Base-by-base conservation (phyloP, 495 filamentous ascomycete species). In the Penicillium bovifimosum region DNA sequence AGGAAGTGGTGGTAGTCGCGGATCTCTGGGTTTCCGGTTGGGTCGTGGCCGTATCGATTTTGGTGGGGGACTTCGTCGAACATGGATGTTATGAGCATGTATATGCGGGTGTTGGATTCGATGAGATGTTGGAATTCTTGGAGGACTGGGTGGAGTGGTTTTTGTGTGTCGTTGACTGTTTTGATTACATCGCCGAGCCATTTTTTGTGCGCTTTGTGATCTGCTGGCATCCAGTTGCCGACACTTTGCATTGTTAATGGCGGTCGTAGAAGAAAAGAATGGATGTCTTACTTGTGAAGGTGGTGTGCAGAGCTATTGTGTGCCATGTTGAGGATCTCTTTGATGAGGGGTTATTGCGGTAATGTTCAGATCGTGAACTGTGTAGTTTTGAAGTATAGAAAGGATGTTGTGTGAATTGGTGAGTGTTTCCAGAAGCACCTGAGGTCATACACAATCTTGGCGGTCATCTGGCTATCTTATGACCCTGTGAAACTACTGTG, bases 1-100 rank as follows among this genome's bases (percentile, higher is more conserved):
- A 90, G 68, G 80, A 90, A 83, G 60, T 86, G 82, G 5, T 68
- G 24, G 52, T 83, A 87, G 58, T 84, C 77, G 5, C 80, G 75
- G 44, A 88, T 81, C 62, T 86, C 80, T 10, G 66, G 70, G 41
- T 69, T 68, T 6, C 81, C 82, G 3, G 80, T 82, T 0, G 84
- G 83, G 53, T 87, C 82, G 1, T 67, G 73, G 47, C 71, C 55
- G 68, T 88, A 88, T 16, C 76, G 76, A 5, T 59, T 57, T 36
- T 68, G 68, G 33, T 59, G 56, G 0, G 86, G 87, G 32, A 91
- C 69, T 65, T 90, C 80, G 18, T 77, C 69, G 70, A 87, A 87
- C 86, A 88, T 88, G 33, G 63, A 53, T 4, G 58, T 46, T 24
- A 70, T 31, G 32, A 76, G 65, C 61, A 70, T 63, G 59, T 67